Evolutionary conservation across 2,329 filamentous ascomycete species (phyloP).

Genomic region (Clarireedia paspali): DNA sequence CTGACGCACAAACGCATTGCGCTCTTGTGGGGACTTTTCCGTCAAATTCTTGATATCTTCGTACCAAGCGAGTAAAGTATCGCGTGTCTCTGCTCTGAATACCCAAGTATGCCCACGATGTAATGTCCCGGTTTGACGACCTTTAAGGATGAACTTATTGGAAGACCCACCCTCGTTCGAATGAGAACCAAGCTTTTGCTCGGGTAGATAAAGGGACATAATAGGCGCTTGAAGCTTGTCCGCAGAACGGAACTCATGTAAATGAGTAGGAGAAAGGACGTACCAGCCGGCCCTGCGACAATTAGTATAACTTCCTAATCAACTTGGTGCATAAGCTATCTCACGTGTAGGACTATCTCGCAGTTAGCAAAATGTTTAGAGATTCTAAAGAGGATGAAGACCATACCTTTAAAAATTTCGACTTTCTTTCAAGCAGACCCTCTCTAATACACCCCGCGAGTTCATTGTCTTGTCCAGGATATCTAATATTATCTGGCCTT

Average conservation of each 20-base stretch:
- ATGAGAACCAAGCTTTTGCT: slow-evolving; percentile 92
- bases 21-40: slow-evolving; percentile 81
- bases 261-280: slow-evolving; percentile 88
- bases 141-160: slow-evolving; percentile 97
- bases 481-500: slow-evolving; percentile 74
- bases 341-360: slow-evolving; percentile 30
- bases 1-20: slow-evolving; percentile 76
- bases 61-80: slow-evolving; percentile 94
- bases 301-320: not conserved
- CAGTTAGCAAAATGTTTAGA: not conserved
- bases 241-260: slow-evolving; percentile 98
- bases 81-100: slow-evolving; percentile 65
- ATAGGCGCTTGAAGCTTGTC: slow-evolving; percentile 86
- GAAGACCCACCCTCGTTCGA: slow-evolving; percentile 76
- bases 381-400: not conserved
- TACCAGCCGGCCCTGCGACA: slow-evolving; percentile 47
- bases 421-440: slow-evolving; percentile 92
- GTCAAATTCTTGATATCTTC: slow-evolving; percentile 87
- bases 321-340: not conserved
- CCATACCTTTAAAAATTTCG: slow-evolving; percentile 69
- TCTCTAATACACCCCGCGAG: slow-evolving; percentile 76
- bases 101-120: slow-evolving; percentile 74
- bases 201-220: slow-evolving; percentile 91
- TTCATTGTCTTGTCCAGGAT: slow-evolving; percentile 81
- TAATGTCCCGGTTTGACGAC: slow-evolving; percentile 85